phyloP scores from a whole-genome alignment of 2,329 filamentous ascomycete genomes.

The Madurella fahalii region DNA sequence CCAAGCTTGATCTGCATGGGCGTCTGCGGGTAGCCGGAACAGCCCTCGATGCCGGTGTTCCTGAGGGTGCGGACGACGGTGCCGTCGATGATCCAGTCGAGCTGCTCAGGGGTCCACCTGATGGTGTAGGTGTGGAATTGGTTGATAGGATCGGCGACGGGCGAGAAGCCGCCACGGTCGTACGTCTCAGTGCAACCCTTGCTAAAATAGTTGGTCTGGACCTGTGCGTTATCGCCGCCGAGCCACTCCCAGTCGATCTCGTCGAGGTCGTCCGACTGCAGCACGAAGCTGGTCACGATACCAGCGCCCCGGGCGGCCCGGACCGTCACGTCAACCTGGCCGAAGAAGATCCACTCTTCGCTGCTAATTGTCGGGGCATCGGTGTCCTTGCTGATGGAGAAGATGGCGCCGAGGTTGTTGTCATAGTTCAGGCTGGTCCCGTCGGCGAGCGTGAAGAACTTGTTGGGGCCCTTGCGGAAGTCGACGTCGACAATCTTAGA shows the following conservation, averaged over 20 bases:
- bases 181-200: slow-evolving; percentile 68
- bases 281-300: slow-evolving; percentile 83
- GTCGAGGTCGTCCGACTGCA: slow-evolving; percentile 87
- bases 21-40: slow-evolving; percentile 62
- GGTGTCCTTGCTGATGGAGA: slow-evolving; percentile 63
- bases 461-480: slow-evolving; percentile 69
- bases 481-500: slow-evolving; percentile 56
- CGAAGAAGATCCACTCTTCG: slow-evolving; percentile 95
- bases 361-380: slow-evolving; percentile 70
- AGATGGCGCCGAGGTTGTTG: slow-evolving; percentile 45
- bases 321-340: slow-evolving; percentile 73
- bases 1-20: slow-evolving; percentile 65
- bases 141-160: slow-evolving; percentile 50
- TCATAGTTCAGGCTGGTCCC: slow-evolving; percentile 49
- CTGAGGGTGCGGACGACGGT: slow-evolving; percentile 42
- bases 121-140: slow-evolving; percentile 62
- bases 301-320: slow-evolving; percentile 77
- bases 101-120: slow-evolving; percentile 58
- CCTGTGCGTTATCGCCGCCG: slow-evolving; percentile 67
- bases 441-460: slow-evolving; percentile 44
- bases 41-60: slow-evolving; percentile 46
- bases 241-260: slow-evolving; percentile 98
- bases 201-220: slow-evolving; percentile 84
- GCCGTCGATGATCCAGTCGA: slow-evolving; percentile 59
- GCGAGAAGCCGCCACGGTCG: slow-evolving; percentile 62